Conservation (phyloP, 2,329 filamentous ascomycete genomes). For the Pseudodiploospora longispora region DNA sequence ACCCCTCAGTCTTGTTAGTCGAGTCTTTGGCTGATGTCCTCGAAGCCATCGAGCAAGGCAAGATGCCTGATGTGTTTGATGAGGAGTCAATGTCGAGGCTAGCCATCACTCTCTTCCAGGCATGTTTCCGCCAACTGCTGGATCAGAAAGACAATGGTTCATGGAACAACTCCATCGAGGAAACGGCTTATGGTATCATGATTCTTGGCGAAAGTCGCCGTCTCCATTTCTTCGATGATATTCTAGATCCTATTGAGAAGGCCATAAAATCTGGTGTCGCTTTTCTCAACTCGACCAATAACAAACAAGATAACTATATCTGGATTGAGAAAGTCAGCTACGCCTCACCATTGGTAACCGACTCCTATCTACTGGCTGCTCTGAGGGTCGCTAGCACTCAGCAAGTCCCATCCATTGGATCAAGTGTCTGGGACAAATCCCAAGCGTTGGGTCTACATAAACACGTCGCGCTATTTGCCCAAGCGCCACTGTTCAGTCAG, state of each 20-base stretch:
- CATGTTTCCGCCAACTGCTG: conserved; percentile 6
- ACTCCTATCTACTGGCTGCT: conserved; percentile 11
- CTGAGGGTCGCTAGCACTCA: neutral
- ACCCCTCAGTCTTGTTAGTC: conserved; percentile 9
- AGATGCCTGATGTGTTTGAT: conserved; percentile 3
- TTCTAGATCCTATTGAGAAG: neutral
- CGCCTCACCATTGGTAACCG: conserved; percentile 3
- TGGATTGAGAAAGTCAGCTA: conserved; percentile 14
- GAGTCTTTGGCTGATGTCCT: conserved; percentile 6
- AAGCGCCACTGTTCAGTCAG: conserved; percentile 1
- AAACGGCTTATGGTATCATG: conserved; percentile 10
- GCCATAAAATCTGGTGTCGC: conserved; percentile 5
- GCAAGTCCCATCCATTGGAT: neutral
- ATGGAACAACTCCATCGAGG: conserved; percentile 9
- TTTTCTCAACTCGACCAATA: conserved; percentile 1
- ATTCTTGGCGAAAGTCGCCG: conserved; percentile 6
- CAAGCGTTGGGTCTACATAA: neutral
- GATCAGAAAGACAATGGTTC: conserved; percentile 9
- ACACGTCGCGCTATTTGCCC: neutral
- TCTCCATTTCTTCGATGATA: conserved; percentile 5
- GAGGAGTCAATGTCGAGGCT: neutral
- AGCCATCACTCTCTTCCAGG: conserved; percentile 8
- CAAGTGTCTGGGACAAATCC: neutral
- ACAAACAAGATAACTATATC: neutral
- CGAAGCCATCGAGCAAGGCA: neutral